Percentiles rank a stretch among this genome's conserved stretches.
Conservation (phyloP, 2,329 filamentous ascomycete genomes). For the Corynespora cassiicola region DNA sequence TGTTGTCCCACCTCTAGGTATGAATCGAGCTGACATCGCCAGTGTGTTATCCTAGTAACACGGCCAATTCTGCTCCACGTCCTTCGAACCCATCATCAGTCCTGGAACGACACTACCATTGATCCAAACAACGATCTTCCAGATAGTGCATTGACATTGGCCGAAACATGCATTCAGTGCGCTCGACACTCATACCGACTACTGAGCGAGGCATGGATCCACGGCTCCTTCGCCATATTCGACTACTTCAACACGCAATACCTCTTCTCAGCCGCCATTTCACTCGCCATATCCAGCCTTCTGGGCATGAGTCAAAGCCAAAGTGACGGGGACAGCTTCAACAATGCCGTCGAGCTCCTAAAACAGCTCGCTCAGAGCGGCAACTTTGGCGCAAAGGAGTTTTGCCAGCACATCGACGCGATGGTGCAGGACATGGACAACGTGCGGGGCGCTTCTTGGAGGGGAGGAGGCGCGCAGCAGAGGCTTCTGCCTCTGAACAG, state of each 20-base stretch:
- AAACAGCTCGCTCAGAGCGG: slow-evolving; percentile 18
- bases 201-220: slow-evolving; percentile 54
- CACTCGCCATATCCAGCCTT: slow-evolving; percentile 54
- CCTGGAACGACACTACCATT: slow-evolving; percentile 6
- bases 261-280: slow-evolving; percentile 54
- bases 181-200: slow-evolving; percentile 54
- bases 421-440: slow-evolving; percentile 16
- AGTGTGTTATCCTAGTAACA: slow-evolving; percentile 39
- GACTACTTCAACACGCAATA: slow-evolving; percentile 57
- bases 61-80: slow-evolving; percentile 42
- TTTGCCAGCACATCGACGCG: slow-evolving; percentile 21
- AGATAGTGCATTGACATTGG: slow-evolving; percentile 45
- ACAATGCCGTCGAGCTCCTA: slow-evolving; percentile 20
- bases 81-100: slow-evolving; percentile 25
- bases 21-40: slow-evolving; percentile 3
- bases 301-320: slow-evolving; percentile 29
- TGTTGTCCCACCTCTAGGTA: not conserved
- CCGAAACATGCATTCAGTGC: slow-evolving; percentile 54
- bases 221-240: slow-evolving; percentile 55
- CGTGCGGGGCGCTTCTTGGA: slow-evolving; percentile 21
- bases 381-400: slow-evolving; percentile 20
- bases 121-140: slow-evolving; percentile 13
- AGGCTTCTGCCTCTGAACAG: not conserved
- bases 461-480: too few species aligned
- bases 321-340: slow-evolving; percentile 18